These are phyloP conservation scores for Heliamphora exappendiculata DNA, from an alignment of 148 eudicot genomes.

Conservation along the genomic window DNA sequence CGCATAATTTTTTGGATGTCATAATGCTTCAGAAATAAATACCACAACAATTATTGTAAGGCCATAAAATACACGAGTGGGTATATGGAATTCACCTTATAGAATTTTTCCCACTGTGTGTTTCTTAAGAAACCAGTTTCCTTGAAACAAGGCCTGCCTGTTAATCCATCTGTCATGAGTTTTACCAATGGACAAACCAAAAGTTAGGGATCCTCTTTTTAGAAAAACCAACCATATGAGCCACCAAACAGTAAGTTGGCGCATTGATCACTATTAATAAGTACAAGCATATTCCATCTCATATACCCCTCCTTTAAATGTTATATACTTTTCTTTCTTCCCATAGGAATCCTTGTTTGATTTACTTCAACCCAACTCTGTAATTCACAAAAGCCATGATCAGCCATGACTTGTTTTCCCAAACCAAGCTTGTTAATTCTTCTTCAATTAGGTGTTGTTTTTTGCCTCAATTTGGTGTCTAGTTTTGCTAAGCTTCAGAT, in stretches of 20 bases:
- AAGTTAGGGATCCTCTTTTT: neutral
- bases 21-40: no score
- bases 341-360: neutral
- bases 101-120: neutral
- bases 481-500: constrained; percentile 12
- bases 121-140: neutral
- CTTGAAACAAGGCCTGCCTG: neutral
- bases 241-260: neutral
- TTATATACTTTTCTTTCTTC: neutral
- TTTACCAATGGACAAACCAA: neutral
- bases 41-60: no score
- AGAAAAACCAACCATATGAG: neutral
- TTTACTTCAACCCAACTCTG: neutral
- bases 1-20: no score
- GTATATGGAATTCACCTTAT: no score
- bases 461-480: neutral
- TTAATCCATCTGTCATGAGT: neutral
- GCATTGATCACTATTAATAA: neutral
- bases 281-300: neutral
- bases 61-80: no score
- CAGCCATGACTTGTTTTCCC: neutral
- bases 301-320: neutral
- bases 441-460: neutral
- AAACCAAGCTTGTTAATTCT: neutral
- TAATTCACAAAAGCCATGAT: neutral